Evolutionary conservation across 2,329 filamentous ascomycete species (phyloP).

Genomic region (Botrytis pseudocinerea): DNA sequence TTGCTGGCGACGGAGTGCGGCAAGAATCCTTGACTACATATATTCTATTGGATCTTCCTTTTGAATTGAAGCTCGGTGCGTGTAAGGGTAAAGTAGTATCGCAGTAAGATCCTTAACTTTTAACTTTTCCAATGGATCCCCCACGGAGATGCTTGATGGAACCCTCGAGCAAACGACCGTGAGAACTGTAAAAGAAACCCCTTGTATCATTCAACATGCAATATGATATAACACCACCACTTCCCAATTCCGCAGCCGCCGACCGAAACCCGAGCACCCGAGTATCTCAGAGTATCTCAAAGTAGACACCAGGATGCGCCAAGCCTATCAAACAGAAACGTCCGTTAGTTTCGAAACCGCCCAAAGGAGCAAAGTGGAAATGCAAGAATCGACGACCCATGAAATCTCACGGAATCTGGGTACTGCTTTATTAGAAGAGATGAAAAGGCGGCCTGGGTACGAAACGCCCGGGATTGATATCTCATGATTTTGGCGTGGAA

Average conservation of each 20-base stretch:
- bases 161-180: not conserved
- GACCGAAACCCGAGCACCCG: conserved; percentile 1
- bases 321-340: conserved; percentile 20
- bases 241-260: not conserved
- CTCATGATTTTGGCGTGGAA: not conserved
- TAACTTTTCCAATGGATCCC: not conserved
- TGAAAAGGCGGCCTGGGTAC: not conserved
- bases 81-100: not conserved
- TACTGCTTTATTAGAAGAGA: not conserved
- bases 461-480: not conserved
- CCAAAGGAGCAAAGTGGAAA: conserved; percentile 15
- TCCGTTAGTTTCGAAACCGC: conserved; percentile 16
- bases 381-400: not conserved
- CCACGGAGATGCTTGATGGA: not conserved
- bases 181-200: not conserved
- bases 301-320: conserved; percentile 2
- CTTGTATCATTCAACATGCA: not conserved
- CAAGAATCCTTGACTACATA: not conserved
- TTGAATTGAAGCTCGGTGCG: not conserved
- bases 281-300: conserved; percentile 1
- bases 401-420: not conserved
- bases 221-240: not conserved
- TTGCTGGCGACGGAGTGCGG: conserved; percentile 2
- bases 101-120: not conserved
- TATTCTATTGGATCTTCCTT: not conserved